Conservation (phyloP, 2,329 filamentous ascomycete species). For the Graphiopsis chlorocephala region DNA sequence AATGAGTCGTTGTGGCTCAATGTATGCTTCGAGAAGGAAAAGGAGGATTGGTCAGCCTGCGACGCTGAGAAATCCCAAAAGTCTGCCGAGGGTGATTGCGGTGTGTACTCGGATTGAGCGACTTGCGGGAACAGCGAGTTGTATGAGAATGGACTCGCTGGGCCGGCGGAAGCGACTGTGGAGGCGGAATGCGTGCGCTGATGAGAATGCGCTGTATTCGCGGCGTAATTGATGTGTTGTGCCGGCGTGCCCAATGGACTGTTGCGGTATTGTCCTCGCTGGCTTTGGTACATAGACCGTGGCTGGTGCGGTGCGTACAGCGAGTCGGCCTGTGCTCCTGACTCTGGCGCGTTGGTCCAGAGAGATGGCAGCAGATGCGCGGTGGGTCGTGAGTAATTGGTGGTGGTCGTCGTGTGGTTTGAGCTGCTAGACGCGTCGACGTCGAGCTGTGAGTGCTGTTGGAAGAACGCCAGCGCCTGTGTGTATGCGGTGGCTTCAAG, state of each 20-base stretch:
- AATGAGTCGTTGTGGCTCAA: slow-evolving; percentile 54
- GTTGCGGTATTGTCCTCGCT: slow-evolving; percentile 16
- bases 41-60: slow-evolving; percentile 36
- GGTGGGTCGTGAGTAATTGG: neutral
- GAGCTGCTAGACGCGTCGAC: neutral
- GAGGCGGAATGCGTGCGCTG: slow-evolving; percentile 37
- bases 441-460: neutral
- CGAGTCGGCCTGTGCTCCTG: neutral
- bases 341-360: neutral
- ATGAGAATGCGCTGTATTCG: slow-evolving; percentile 29
- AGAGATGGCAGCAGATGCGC: neutral
- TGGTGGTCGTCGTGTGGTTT: neutral
- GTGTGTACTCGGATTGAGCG: slow-evolving; percentile 44
- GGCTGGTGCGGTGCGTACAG: neutral
- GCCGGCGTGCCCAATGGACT: slow-evolving; percentile 23
- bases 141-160: slow-evolving; percentile 41
- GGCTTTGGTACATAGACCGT: slow-evolving; percentile 12
- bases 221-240: slow-evolving; percentile 18
- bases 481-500: slow-evolving; percentile 4
- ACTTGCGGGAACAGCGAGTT: slow-evolving; percentile 40
- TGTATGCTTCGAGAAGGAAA: slow-evolving; percentile 50
- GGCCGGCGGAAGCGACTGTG: slow-evolving; percentile 44
- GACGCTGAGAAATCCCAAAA: slow-evolving; percentile 15
- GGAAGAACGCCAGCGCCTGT: neutral
- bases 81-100: slow-evolving; percentile 36